Evolutionary conservation across 805 yeast genomes (phyloP), one percentile per base, ranked within the genome.

Genomic region (Candida schatavii): DNA sequence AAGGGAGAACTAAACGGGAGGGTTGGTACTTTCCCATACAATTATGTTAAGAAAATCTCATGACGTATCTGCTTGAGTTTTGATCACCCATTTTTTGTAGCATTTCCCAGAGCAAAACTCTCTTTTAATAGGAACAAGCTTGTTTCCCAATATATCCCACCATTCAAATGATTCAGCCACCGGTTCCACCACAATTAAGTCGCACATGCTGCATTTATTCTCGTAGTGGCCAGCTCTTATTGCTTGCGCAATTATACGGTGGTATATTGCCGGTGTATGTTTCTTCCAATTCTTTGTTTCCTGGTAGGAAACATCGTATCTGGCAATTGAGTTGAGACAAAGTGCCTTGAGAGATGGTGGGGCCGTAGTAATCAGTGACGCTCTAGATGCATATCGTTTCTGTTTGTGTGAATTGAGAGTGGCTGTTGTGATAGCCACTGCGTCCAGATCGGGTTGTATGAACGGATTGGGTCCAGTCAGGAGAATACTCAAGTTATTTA

Each of bases 81-180:
- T 21, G 23, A 22, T 5, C 42, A 48, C 42, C 51, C 66, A 69
- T 31, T 44, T 53, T 28, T 41, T 35, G 6, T 57, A 60, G 57
- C 86, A 81, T 19, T 60, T 52, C 1, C 77, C 78, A 45, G 76
- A 66, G 48, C 86, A 81, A 47, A 81, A 81, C 45, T 72, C 72
- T 30, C 77, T 61, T 50, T 74, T 72, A 21, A 81, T 65, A 0
- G 87, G 85, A 3, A 80, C 58, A 27, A 66, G 55, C 28, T 59
- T 65, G 42, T 80, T 74, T 29, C 66, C 72, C 38, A 74, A 65
- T 36, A 79, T 66, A 49, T 81, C 81, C 86, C 87, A 81, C 85
- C 85, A 81, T 53, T 81, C 86, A 46, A 74, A 54, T 1, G 74
- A 68, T 49, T 80, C 82, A 0, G 85, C 85, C 11, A 71, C 67